A percentile compares a stretch with the other conserved stretches of the same genome.
These are phyloP conservation scores for Rachicladosporium sp. DNA, from an alignment of 2,329 filamentous ascomycete species.

Conservation along the genomic window DNA sequence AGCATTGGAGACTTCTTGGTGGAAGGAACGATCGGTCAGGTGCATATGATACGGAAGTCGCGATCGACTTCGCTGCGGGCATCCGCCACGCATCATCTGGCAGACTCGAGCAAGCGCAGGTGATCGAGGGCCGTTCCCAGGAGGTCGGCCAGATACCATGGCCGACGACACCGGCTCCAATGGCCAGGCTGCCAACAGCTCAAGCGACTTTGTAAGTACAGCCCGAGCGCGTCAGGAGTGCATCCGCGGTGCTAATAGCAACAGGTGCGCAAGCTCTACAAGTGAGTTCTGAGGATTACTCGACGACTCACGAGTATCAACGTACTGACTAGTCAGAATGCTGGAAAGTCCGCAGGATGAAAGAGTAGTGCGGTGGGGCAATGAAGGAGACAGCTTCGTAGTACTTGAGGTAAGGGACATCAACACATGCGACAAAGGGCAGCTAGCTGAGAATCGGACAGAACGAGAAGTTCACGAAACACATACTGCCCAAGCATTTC, in stretches of 20 bases:
- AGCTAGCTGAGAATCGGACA: constrained; percentile 27
- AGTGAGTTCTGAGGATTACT: constrained; percentile 48
- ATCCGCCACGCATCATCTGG: too few relatives aligned
- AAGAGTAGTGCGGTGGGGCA: constrained; percentile 88
- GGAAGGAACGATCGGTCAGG: too few relatives aligned
- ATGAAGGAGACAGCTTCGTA: constrained; percentile 89
- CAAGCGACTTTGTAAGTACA: constrained; percentile 81
- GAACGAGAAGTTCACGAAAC: constrained; percentile 98
- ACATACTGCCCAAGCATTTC: constrained; percentile 94
- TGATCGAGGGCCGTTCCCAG: constrained; percentile 6
- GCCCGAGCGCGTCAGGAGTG: not conserved
- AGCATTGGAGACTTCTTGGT: too few relatives aligned
- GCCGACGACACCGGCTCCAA: constrained; percentile 16
- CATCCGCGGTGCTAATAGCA: constrained; percentile 7
- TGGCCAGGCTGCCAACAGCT: constrained; percentile 55
- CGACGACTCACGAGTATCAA: too few relatives aligned
- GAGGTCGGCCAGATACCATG: constrained; percentile 5
- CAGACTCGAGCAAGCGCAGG: too few relatives aligned
- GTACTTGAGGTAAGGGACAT: constrained; percentile 66
- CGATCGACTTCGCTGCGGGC: too few relatives aligned
- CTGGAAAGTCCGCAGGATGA: constrained; percentile 88
- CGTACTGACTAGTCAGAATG: constrained; percentile 51
- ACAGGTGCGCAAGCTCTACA: constrained; percentile 95
- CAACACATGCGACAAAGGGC: constrained; percentile 2
- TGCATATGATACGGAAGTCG: too few relatives aligned